Percentiles rank a stretch among this genome's conserved stretches.
Evolutionary conservation across 768 basidiomycete genomes (phyloP).

Genomic region (Gyrodon lividus): DNA sequence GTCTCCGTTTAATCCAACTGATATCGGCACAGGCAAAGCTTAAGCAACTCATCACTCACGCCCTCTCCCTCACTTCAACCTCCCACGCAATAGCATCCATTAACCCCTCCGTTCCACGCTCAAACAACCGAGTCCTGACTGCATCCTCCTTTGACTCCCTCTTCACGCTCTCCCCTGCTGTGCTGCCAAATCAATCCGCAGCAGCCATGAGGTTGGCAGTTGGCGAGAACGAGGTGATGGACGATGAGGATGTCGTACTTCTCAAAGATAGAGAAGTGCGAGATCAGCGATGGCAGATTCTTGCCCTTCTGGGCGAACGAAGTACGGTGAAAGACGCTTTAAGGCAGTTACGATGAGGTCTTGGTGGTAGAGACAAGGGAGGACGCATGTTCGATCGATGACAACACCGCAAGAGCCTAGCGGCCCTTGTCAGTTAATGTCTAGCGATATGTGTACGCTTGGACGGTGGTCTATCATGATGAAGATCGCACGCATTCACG

Average conservation of each 20-base stretch:
- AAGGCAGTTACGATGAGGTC: constrained; percentile 35
- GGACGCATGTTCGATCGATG: no score
- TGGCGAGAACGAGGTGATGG: constrained; percentile 46
- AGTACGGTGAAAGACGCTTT: constrained; percentile 67
- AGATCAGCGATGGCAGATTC: constrained; percentile 75
- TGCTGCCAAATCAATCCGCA: constrained; percentile 77
- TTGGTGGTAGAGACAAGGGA: not conserved
- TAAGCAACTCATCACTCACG: constrained; percentile 81
- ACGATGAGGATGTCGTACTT: constrained; percentile 48
- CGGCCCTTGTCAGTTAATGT: no score
- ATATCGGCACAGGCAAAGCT: constrained; percentile 59
- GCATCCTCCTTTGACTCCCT: constrained; percentile 73
- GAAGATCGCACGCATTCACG: no score
- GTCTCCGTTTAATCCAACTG: not conserved
- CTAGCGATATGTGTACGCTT: no score
- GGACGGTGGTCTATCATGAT: no score
- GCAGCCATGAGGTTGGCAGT: constrained; percentile 69
- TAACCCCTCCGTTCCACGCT: constrained; percentile 48
- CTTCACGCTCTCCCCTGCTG: constrained; percentile 73
- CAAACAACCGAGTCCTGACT: constrained; percentile 49
- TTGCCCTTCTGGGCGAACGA: constrained; percentile 70
- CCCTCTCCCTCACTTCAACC: constrained; percentile 70
- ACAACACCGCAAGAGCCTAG: no score
- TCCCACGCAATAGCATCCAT: constrained; percentile 80
- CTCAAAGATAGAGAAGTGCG: constrained; percentile 63